phyloP scores from a whole-genome alignment of 305 asterid genomes.

The Fraxinus angustifolia region DNA sequence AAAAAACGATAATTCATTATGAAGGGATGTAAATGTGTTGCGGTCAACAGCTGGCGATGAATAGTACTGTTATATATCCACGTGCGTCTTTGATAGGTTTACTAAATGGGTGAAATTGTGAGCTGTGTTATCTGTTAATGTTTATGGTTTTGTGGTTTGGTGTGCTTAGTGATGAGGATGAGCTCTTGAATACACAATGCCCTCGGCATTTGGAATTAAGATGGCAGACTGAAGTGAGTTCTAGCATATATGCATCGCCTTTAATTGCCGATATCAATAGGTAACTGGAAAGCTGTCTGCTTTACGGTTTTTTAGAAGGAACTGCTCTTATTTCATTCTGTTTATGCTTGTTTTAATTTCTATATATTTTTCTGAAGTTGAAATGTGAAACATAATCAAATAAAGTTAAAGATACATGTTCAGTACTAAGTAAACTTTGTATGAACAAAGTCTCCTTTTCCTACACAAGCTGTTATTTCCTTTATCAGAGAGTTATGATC shows the following conservation, averaged over 20 bases:
- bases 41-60: conserved; percentile 12
- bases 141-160: conserved; percentile 9
- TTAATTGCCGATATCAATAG: conserved; percentile 93
- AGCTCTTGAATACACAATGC: conserved; percentile 83
- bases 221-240: conserved; percentile 98
- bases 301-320: neutral
- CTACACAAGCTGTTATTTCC: neutral
- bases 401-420: neutral
- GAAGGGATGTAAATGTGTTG: neutral
- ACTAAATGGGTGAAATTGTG: neutral
- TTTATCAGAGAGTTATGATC: neutral
- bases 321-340: neutral
- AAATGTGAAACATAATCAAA: neutral
- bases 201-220: conserved; percentile 94
- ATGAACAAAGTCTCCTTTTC: conserved; percentile 7
- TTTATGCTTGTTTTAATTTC: neutral
- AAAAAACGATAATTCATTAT: neutral
- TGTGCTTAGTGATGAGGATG: conserved; percentile 73
- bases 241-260: conserved; percentile 91
- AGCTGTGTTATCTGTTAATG: neutral
- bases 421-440: neutral
- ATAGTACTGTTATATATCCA: conserved; percentile 2
- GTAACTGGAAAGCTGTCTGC: conserved; percentile 28
- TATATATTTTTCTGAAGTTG: neutral
- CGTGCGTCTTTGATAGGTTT: neutral